Evolutionary conservation across 2,329 filamentous ascomycete genomes (phyloP), one percentile per base, ranked within the genome.

Genomic region (Fusarium tuaranense): DNA sequence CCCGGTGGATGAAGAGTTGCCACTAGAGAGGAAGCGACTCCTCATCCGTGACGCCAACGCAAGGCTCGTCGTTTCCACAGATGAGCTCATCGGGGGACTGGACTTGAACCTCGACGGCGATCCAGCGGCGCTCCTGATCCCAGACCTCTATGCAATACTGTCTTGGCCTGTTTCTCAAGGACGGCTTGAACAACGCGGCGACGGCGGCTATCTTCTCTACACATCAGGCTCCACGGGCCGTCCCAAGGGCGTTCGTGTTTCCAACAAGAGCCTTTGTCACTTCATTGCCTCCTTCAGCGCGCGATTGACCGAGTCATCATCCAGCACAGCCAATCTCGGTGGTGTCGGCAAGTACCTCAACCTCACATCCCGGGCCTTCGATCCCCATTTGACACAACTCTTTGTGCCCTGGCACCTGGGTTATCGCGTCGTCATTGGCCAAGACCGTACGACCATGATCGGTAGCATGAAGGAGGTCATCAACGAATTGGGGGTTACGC

Each of bases 121-220:
- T 0, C 58, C 62, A 0, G 51, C 46, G 0, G 12, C 51, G 2
- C 0, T 73, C 5, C 0, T 32, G 0, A 27, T 73, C 3, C 58
- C 62, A 0, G 39, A 71, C 1, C 7, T 63, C 0, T 32, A 67
- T 0, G 4, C 1, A 0, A 34, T 67, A 0, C 1, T 13, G 0
- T 16, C 70, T 2, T 67, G 70, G 62, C 27, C 57, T 1, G 3
- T 20, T 20, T 41, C 22, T 22, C 27, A 36, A 9, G n/a, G 0
- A n/a, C 8, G n/a, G 12, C 5, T 9, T n/a, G 14, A 48, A 25
- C 44, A 39, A 34, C 16, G 6, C 5, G 46, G 34, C 18, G 1
- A 36, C 9, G 70, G 70, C 1, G 71, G 71, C 3, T 73, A 73
- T 34, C 71, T 73, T 2, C 70, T 73, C 12, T 73, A 73, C 6